Base-by-base conservation (phyloP, 2,329 filamentous ascomycete genomes). In the Bipolaris victoriae region DNA sequence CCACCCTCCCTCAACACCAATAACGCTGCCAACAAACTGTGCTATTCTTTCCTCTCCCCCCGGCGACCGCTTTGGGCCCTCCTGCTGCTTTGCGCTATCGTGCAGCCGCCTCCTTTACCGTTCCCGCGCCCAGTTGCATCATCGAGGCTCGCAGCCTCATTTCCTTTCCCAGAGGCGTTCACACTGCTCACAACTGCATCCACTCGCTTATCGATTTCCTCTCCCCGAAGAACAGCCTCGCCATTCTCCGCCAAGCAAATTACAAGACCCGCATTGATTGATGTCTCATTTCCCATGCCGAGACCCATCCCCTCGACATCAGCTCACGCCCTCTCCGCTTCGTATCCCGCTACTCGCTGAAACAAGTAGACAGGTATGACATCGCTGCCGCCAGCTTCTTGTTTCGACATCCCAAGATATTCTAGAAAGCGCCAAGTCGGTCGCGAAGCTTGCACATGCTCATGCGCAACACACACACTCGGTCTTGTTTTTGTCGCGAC, bases 141-240 rank as follows among this genome's bases (percentile, higher is more conserved):
- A 13, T 29, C 41, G 16, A 37, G 20, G 33, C 48, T 50, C 20
- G 55, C 53, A 55, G 33, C 52, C 22, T 29, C 50, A 50, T 41
- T 47, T 16, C 18, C 33, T 48, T 48, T 48, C 35, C 41, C 20
- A 37, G 24, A 44, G 7, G 39, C 26, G 26, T n/a, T 16, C 16
- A 46, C n/a, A 24, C 33, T 44, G 40, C 45, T 33, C 52, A 15
- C 33, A 16, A 24, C 22, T 41, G 37, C 47, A 26, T 37, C 36
- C 35, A 33, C 53, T 62, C 60, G 60, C 60, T 60, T 60, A 55
- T 60, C 57, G 57, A 41, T 45, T 43, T 16, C 39, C 43, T 47
- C n/a, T 20, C 44, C 48, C 45, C 49, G 48, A 46, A 41, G 31
- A 58, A 48, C 49, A 37, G 55, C 60, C 57, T 61, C 55, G 54